Base-by-base conservation (phyloP, 2,329 filamentous ascomycete species). In the Elsinoe fawcettii region DNA sequence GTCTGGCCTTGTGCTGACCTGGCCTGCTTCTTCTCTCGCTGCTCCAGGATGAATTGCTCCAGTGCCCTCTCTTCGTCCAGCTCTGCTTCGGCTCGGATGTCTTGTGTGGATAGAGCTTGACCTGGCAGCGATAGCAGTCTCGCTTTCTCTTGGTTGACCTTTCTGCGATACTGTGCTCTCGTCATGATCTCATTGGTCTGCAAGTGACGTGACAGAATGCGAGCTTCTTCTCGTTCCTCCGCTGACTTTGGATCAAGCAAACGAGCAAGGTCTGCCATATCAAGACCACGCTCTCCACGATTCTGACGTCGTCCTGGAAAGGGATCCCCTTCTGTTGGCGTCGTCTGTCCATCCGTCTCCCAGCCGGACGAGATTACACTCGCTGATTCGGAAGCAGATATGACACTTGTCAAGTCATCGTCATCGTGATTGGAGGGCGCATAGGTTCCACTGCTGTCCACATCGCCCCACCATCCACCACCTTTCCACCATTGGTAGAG, bases 401-500 rank as follows among this genome's bases (percentile, higher is more conserved):
- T 73, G 34, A 95, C 77, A 66, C 91, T 96, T 0, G 90, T 95
- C 30, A 47, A 25, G 7, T 80, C 81, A 66, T 95, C 89, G 9
- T 83, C 76, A 2, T 82, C 77, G 3, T 74, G 68, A 9, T 75
- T 70, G 1, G 70, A 65, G 0, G 85, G 85, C 30, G 76, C 70
- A 69, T 91, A 97, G 61, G 92, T 87, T 25, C 87, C 88, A 66
- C 88, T 96, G 4, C 78, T 77, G 68, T 97, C 92, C 30, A 85
- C 77, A 14, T 85, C 84, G 1, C 92, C 91, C 84, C 90, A 96
- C 74, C 88, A 88, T 6, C 88, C 90, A 18, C 89, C 90, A 56
- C 79, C 77, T 55, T 87, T 83, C 87, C 90, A 97, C 82, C 91
- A 93, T 27, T 77, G 77, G 69, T 96, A 97, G 1, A 96, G 74